A percentile compares a stretch with the other conserved stretches of the same genome.
These are phyloP conservation scores for Calendula officinalis DNA, from an alignment of 129 eudicot genomes.

Conservation along the genomic window DNA sequence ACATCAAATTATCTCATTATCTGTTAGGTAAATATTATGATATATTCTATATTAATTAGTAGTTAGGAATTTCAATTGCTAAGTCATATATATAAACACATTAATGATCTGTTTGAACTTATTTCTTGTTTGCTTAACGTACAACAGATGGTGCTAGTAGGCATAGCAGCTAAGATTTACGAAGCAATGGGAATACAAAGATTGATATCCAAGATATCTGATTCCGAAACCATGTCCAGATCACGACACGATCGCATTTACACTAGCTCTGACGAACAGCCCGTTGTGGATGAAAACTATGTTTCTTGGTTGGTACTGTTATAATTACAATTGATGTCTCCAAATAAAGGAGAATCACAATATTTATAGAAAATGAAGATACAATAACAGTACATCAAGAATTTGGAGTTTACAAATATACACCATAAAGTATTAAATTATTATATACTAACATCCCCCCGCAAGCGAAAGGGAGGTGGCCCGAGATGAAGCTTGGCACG, in stretches of 20 bases:
- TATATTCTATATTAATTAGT: no score
- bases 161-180: conserved; percentile 33
- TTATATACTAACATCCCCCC: no score
- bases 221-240: conserved; percentile 23
- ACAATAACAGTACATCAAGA: neutral
- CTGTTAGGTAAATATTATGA: neutral
- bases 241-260: conserved; percentile 15
- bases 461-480: neutral
- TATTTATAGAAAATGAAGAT: neutral
- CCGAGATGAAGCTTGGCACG: neutral
- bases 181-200: conserved; percentile 43
- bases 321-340: neutral
- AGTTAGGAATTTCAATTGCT: no score
- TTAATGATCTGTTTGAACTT: neutral
- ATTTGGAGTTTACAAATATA: neutral
- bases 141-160: conserved; percentile 43
- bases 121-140: neutral
- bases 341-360: neutral
- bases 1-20: neutral
- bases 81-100: no score
- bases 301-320: conserved; percentile 57
- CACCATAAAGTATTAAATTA: neutral
- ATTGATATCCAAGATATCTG: conserved; percentile 27
- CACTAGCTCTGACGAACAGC: neutral
- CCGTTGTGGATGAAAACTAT: conserved; percentile 25